A percentile compares a stretch with the other conserved stretches of the same genome.
phyloP scores from a whole-genome alignment of 2,329 filamentous ascomycete genomes.

The Peltaster fructicola region DNA sequence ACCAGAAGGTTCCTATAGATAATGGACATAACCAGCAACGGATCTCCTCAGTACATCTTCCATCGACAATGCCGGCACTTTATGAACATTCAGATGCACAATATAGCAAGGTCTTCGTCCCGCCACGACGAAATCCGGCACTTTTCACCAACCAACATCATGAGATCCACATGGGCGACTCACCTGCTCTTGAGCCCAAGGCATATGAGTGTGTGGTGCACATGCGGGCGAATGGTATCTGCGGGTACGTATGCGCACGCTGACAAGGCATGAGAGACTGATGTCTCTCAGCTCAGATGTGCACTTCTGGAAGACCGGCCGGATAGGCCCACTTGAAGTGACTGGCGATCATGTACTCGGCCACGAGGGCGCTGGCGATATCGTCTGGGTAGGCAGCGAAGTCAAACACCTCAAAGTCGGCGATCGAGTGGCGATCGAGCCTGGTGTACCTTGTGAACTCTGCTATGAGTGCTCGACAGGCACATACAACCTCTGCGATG shows the following conservation, averaged over 20 bases:
- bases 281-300: slow-evolving; percentile 9
- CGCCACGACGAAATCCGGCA: slow-evolving; percentile 10
- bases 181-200: slow-evolving; percentile 10
- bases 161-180: slow-evolving; percentile 13
- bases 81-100: too few relatives aligned
- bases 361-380: slow-evolving; percentile 51
- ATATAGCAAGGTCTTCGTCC: slow-evolving; percentile 3
- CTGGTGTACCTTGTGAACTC: slow-evolving; percentile 44
- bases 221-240: slow-evolving; percentile 15
- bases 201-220: slow-evolving; percentile 14
- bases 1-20: too few relatives aligned
- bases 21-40: too few relatives aligned
- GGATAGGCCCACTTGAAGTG: slow-evolving; percentile 45
- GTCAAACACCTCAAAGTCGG: slow-evolving; percentile 41
- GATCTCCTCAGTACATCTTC: too few relatives aligned
- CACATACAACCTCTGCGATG: slow-evolving; percentile 73
- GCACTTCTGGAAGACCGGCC: slow-evolving; percentile 25
- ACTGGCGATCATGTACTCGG: slow-evolving; percentile 48
- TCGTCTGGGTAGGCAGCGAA: slow-evolving; percentile 39
- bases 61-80: too few relatives aligned
- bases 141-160: slow-evolving; percentile 13
- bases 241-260: slow-evolving; percentile 9
- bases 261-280: too few relatives aligned
- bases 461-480: slow-evolving; percentile 54
- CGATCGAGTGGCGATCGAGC: slow-evolving; percentile 50